phyloP scores from a whole-genome alignment of 2,329 filamentous ascomycete species.

The Diplodia seriata region DNA sequence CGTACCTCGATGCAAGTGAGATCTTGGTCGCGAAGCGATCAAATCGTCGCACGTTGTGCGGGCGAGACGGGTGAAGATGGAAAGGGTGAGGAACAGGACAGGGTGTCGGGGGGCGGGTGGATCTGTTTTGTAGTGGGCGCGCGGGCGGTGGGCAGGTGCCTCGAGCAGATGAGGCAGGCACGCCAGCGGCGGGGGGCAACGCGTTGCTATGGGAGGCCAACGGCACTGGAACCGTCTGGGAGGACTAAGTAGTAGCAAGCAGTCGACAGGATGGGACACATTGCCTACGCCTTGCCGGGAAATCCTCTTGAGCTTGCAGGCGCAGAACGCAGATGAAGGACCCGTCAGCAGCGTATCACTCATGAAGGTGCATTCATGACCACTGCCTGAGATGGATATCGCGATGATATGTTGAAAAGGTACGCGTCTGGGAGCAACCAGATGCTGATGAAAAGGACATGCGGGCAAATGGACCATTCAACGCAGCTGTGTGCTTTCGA shows the following conservation, averaged over 20 bases:
- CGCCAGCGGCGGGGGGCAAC: constrained; percentile 16
- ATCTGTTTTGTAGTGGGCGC: constrained; percentile 3
- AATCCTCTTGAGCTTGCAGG: background rate
- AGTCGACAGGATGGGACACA: too few relatives aligned
- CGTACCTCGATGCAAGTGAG: constrained; percentile 4
- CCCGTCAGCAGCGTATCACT: background rate
- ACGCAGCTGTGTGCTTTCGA: background rate
- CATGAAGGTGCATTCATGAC: too few relatives aligned
- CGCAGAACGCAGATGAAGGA: background rate
- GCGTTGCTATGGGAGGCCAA: constrained; percentile 10
- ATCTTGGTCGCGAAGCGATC: background rate
- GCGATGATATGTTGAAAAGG: background rate
- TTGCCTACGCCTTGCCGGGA: background rate
- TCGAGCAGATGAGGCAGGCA: constrained; percentile 1
- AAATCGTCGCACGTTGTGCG: background rate
- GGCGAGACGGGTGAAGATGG: background rate
- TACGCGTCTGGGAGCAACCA: too few relatives aligned
- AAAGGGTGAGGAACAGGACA: background rate
- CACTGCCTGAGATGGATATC: background rate
- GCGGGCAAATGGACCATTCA: background rate
- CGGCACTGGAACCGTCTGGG: background rate
- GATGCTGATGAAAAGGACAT: background rate
- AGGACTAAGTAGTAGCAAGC: background rate
- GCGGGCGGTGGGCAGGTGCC: background rate
- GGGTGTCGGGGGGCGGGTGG: background rate